These are phyloP conservation scores for Triticum turgidum DNA, from an alignment of 176 grass and related monocot genomes.

Conservation along the genomic window DNA sequence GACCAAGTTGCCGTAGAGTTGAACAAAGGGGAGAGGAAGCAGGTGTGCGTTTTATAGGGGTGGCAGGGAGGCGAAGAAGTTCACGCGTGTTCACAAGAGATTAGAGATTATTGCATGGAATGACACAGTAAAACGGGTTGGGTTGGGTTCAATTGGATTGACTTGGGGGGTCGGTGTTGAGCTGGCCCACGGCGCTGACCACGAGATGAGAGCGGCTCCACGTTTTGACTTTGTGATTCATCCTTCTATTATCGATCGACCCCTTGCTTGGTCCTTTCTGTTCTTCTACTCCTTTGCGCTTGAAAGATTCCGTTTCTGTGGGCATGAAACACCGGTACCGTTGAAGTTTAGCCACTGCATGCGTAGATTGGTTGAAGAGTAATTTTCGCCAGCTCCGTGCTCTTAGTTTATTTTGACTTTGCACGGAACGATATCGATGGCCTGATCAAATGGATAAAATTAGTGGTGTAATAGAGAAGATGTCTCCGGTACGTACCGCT, in stretches of 20 bases:
- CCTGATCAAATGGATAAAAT: background rate
- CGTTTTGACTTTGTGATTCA: constrained; percentile 26
- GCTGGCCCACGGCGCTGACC: constrained; percentile 9
- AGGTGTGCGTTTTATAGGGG: constrained; percentile 39
- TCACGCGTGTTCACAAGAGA: constrained; percentile 2
- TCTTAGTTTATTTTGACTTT: background rate
- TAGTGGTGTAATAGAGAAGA: background rate
- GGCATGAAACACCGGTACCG: background rate
- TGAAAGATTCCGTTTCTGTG: constrained; percentile 40
- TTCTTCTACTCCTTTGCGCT: background rate
- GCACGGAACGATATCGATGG: background rate
- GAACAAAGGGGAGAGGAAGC: background rate
- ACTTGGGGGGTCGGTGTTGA: constrained; percentile 11
- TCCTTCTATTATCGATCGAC: background rate
- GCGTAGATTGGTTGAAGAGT: background rate
- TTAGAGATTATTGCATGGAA: background rate
- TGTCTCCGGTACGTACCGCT: background rate
- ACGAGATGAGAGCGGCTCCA: background rate
- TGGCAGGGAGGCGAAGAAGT: constrained; percentile 2
- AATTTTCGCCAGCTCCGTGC: background rate
- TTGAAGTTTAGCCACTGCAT: background rate
- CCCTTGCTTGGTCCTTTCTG: background rate
- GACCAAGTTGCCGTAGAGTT: background rate
- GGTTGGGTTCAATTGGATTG: background rate
- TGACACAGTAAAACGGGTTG: background rate